Conservation (phyloP, 495 filamentous ascomycete species). For the Trichocladium uniseriatum region DNA sequence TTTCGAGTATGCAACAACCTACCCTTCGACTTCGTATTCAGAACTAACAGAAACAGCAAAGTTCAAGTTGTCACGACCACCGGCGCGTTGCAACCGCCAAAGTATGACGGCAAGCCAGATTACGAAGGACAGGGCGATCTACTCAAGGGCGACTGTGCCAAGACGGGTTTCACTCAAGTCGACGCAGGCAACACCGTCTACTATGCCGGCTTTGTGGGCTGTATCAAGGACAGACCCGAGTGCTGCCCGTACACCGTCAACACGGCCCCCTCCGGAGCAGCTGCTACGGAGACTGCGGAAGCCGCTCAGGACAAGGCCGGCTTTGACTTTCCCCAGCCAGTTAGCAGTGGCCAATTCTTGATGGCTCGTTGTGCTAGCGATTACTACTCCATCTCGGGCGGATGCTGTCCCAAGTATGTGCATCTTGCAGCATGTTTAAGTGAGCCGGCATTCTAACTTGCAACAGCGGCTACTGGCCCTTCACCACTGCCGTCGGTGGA, state of each 20-base stretch:
- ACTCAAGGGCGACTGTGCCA: conserved; percentile 16
- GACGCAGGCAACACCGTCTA: conserved; percentile 19
- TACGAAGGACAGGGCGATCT: conserved; percentile 16
- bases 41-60: conserved; percentile 8
- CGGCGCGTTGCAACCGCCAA: not conserved
- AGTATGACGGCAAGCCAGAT: conserved; percentile 6
- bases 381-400: conserved; percentile 24
- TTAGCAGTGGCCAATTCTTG: conserved; percentile 1
- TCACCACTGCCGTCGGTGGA: conserved; percentile 18
- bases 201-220: conserved; percentile 23
- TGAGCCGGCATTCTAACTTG: not conserved
- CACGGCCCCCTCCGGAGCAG: not conserved
- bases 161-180: conserved; percentile 22
- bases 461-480: conserved; percentile 17
- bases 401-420: conserved; percentile 22
- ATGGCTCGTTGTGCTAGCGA: conserved; percentile 18
- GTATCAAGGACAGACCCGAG: conserved; percentile 17
- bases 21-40: not conserved
- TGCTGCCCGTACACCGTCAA: conserved; percentile 22
- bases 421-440: not conserved
- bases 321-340: conserved; percentile 16
- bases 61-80: conserved; percentile 13
- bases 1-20: conserved; percentile 13
- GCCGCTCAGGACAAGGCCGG: not conserved
- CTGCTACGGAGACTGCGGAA: not conserved